A percentile compares a stretch with the other conserved stretches of the same genome.
phyloP scores from a whole-genome alignment of 352 stramenopile species.

The Pythium dissotocum region DNA sequence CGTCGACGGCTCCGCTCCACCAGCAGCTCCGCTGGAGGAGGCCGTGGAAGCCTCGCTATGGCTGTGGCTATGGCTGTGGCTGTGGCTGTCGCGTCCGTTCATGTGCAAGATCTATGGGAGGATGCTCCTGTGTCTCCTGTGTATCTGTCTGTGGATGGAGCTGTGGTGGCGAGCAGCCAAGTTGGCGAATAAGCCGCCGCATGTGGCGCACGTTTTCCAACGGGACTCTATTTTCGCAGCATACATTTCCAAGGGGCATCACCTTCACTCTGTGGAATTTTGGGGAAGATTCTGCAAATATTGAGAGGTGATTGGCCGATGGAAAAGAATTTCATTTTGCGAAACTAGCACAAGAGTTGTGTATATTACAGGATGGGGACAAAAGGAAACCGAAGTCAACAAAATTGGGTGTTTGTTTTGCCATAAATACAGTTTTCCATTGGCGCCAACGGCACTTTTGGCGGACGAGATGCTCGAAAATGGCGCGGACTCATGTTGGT shows the following conservation, averaged over 20 bases:
- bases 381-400: background rate
- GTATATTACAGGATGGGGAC: slow-evolving; percentile 1
- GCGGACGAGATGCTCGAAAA: slow-evolving; percentile 9
- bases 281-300: slow-evolving; percentile 36
- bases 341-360: slow-evolving; percentile 13
- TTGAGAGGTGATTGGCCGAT: slow-evolving; percentile 25
- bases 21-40: background rate
- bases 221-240: slow-evolving; percentile 4
- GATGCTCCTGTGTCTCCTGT: no score
- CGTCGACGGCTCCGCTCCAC: background rate
- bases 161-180: slow-evolving; percentile 17
- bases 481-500: slow-evolving; percentile 23
- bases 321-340: background rate
- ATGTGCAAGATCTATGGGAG: slow-evolving; percentile 16
- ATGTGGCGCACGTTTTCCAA: slow-evolving; percentile 9
- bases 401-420: slow-evolving; percentile 1
- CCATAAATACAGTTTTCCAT: slow-evolving; percentile 24
- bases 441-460: slow-evolving; percentile 15
- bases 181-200: slow-evolving; percentile 34
- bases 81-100: slow-evolving; percentile 20
- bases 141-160: background rate
- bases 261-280: slow-evolving; percentile 34
- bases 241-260: slow-evolving; percentile 11
- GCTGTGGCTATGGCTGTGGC: background rate
- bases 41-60: background rate